A percentile compares a stretch with the other conserved stretches of the same genome.
Conservation (phyloP, 2,329 filamentous ascomycete genomes). For the Lomentospora prolificans region DNA sequence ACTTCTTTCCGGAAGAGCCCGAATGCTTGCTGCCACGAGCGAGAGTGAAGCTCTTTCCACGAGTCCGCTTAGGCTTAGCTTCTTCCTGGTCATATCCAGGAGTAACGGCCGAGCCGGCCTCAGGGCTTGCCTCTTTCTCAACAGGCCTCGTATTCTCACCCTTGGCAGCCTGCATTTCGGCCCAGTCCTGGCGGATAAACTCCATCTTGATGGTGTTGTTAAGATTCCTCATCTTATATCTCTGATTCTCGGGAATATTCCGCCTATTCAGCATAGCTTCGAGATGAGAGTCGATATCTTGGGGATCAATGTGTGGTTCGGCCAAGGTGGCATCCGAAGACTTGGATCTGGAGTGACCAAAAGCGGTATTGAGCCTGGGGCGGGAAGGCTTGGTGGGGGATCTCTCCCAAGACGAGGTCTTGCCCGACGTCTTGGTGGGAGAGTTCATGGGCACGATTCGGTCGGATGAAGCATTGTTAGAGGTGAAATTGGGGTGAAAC, state of each 20-base stretch:
- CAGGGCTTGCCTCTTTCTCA: slow-evolving; percentile 5
- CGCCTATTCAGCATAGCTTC: slow-evolving; percentile 67
- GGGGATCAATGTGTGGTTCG: slow-evolving; percentile 31
- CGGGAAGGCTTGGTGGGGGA: slow-evolving; percentile 27
- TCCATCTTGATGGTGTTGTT: slow-evolving; percentile 89
- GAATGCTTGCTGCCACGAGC: slow-evolving; percentile 55
- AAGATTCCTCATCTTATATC: slow-evolving; percentile 87
- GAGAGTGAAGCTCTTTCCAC: slow-evolving; percentile 72
- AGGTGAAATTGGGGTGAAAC: slow-evolving; percentile 29
- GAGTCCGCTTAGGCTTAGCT: slow-evolving; percentile 46
- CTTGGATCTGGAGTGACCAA: slow-evolving; percentile 14
- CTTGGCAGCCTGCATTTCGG: slow-evolving; percentile 44
- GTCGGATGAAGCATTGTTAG: neutral
- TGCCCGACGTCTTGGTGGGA: slow-evolving; percentile 15
- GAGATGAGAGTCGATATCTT: slow-evolving; percentile 46
- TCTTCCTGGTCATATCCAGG: slow-evolving; percentile 31
- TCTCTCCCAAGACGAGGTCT: slow-evolving; percentile 20
- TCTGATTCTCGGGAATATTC: slow-evolving; percentile 88
- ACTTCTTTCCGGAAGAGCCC: slow-evolving; percentile 63
- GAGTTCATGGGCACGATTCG: neutral
- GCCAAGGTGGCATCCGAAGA: neutral
- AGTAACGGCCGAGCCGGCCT: slow-evolving; percentile 19
- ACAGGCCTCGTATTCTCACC: neutral
- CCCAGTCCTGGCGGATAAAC: slow-evolving; percentile 84
- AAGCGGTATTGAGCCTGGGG: slow-evolving; percentile 28